phyloP scores from a whole-genome alignment of 495 filamentous ascomycete species.

The Aspergillus incahuasiensis region DNA sequence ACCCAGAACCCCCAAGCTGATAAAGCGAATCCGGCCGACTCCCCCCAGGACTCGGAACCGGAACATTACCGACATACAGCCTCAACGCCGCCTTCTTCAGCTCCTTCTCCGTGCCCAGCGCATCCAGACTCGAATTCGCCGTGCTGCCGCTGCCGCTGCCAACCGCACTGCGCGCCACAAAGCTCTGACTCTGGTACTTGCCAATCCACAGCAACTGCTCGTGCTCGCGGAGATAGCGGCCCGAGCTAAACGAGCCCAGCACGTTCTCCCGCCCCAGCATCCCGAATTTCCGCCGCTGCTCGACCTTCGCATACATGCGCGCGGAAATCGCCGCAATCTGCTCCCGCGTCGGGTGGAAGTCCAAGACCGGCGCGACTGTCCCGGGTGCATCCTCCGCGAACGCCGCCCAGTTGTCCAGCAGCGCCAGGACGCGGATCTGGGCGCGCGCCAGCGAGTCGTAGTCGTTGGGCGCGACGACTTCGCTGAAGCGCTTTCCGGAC shows the following conservation, averaged over 20 bases:
- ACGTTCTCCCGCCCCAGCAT: conserved; percentile 55
- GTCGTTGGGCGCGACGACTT: conserved; percentile 59
- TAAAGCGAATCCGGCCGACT: conserved; percentile 4
- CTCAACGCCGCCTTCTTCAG: conserved; percentile 7
- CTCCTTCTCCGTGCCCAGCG: not conserved
- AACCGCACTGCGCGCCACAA: conserved; percentile 10
- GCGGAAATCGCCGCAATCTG: conserved; percentile 49
- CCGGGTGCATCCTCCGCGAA: conserved; percentile 43
- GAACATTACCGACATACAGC: conserved; percentile 1
- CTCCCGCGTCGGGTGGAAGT: conserved; percentile 39
- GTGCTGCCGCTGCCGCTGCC: not conserved
- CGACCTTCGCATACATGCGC: conserved; percentile 57
- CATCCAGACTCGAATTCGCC: not conserved
- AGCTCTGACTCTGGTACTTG: conserved; percentile 31
- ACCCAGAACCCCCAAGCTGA: no score
- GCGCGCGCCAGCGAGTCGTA: conserved; percentile 50
- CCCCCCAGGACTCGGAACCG: no score
- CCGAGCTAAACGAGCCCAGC: conserved; percentile 52
- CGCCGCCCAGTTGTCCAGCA: conserved; percentile 53
- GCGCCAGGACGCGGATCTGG: conserved; percentile 54
- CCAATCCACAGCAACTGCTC: conserved; percentile 65
- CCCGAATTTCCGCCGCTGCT: conserved; percentile 52
- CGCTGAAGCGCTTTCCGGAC: conserved; percentile 51
- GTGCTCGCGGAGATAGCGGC: conserved; percentile 59
- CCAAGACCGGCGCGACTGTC: conserved; percentile 33